Evolutionary conservation across 495 filamentous ascomycete genomes (phyloP).

Genomic region (Penicillium lividum): DNA sequence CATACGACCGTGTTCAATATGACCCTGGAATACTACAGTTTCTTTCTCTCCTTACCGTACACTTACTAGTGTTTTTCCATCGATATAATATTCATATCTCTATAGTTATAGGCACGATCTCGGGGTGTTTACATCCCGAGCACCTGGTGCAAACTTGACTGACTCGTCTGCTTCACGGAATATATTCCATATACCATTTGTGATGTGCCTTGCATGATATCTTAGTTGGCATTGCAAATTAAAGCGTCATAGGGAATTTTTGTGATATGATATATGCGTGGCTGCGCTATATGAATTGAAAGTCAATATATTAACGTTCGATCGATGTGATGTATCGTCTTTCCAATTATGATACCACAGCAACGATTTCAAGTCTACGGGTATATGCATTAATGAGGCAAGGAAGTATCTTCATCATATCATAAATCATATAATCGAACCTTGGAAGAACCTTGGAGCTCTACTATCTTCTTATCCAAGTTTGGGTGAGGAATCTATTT

Average conservation of each 20-base stretch:
- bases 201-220: neutral
- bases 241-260: neutral
- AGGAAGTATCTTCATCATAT: neutral
- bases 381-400: neutral
- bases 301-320: neutral
- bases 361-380: neutral
- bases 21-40: too few relatives aligned
- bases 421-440: neutral
- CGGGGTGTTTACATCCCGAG: neutral
- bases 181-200: neutral
- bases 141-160: neutral
- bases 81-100: too few relatives aligned
- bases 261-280: neutral
- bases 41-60: too few relatives aligned
- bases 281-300: neutral
- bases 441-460: too few relatives aligned
- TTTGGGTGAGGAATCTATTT: neutral
- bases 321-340: neutral
- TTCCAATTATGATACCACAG: neutral
- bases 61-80: too few relatives aligned
- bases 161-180: neutral
- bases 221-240: neutral
- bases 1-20: too few relatives aligned
- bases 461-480: too few relatives aligned
- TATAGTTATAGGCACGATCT: too few relatives aligned